Percentiles rank a stretch among this genome's conserved stretches.
Evolutionary conservation across 306 rosid genomes (phyloP).

Genomic region (Ziziphus jujuba): DNA sequence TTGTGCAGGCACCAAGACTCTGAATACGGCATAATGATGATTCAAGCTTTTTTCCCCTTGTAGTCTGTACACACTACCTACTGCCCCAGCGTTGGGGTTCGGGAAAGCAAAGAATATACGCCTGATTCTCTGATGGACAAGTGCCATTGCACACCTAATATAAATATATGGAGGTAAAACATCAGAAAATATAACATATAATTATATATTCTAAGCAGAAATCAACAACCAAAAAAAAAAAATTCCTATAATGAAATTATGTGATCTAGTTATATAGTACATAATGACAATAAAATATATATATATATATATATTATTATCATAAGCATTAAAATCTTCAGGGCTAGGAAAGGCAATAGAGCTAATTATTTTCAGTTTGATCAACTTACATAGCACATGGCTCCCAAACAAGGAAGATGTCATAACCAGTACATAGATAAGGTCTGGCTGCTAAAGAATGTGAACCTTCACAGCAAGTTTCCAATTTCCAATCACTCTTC

Average conservation of each 20-base stretch:
- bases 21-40: constrained; percentile 89
- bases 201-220: not conserved
- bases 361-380: not conserved
- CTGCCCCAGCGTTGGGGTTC: constrained; percentile 75
- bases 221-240: no score
- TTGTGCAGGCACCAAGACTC: constrained; percentile 63
- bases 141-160: constrained; percentile 98
- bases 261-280: no score
- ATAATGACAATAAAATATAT: not conserved
- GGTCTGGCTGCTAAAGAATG: constrained; percentile 50
- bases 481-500: constrained; percentile 39
- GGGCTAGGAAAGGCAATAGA: not conserved
- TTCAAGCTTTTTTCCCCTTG: constrained; percentile 89
- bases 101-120: constrained; percentile 82
- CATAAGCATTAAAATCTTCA: not conserved
- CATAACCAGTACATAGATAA: constrained; percentile 86
- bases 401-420: constrained; percentile 94
- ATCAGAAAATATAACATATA: constrained; percentile 7
- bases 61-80: constrained; percentile 79
- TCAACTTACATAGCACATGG: constrained; percentile 87
- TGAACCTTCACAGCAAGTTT: constrained; percentile 29
- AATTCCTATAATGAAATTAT: no score
- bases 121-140: constrained; percentile 86
- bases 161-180: constrained; percentile 6
- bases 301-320: not conserved